Evolutionary conservation across 805 yeast genomes (phyloP), one percentile per base, ranked within the genome.

Genomic region (Saccharomycopsis selenospora): DNA sequence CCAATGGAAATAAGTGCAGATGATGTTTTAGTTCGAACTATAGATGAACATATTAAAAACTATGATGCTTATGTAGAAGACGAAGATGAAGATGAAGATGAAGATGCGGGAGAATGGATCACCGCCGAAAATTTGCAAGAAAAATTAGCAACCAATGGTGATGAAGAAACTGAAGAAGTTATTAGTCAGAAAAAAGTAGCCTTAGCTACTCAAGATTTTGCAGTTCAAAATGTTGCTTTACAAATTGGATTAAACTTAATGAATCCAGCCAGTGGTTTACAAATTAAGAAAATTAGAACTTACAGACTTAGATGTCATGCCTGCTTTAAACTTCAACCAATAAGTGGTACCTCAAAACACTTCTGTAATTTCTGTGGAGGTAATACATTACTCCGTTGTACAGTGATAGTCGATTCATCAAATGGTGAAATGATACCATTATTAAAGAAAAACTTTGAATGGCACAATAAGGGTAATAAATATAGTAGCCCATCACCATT

Each of bases 281-380:
- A 82, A 58, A 90, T 93, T 66, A 83, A 79, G 56, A 78, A 86
- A 62, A 84, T 93, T 28, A 76, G 95, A 63, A 87, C 84, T 68
- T 90, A 87, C 64, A 91, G 91, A 97, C 75, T 86, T 61, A 75
- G 99, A 66, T 93, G 99, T 65, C 96, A 93, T 65, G 99, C 97
- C 0, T 93, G 99, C 68, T 93, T 93, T 77, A 71, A 76, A 50
- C 71, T 93, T 62, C 69, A 82, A 11, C 90, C 95, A 5, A 72
- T 87, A 48, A 86, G 91, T 24, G 84, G 81, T 58, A 90, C 90
- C 2, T 75, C 73, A 38, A 78, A 78, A 58, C 96, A 89, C 65
- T 93, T 93, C 70, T 93, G 99, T 65, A 85, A 96, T 13, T 76
- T 80, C 46, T 93, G 99, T 73, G 99, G 99, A 52, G 96, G 97